Percentiles rank a stretch among this genome's conserved stretches.
phyloP scores from a whole-genome alignment of 495 filamentous ascomycete genomes.

The Tuber brumale region DNA sequence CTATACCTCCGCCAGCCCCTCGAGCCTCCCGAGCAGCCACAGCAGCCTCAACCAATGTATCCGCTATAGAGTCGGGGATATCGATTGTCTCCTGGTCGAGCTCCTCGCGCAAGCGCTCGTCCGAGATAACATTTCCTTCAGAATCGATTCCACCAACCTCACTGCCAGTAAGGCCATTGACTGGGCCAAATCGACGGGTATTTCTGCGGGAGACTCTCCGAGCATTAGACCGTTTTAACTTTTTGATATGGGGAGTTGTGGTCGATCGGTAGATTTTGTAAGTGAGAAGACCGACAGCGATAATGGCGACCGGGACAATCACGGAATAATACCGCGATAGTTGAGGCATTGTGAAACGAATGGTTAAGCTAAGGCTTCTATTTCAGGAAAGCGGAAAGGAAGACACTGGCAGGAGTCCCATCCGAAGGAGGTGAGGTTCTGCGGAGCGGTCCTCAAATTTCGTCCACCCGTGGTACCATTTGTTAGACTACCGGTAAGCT shows the following conservation, averaged over 20 bases:
- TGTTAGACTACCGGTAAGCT: background rate
- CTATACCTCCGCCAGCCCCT: constrained; percentile 29
- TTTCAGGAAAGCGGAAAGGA: background rate
- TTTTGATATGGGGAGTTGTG: constrained; percentile 20
- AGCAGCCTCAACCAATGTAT: constrained; percentile 32
- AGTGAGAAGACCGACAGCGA: constrained; percentile 27
- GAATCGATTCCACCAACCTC: background rate
- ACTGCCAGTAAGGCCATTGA: background rate
- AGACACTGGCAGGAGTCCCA: background rate
- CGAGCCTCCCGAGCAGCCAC: constrained; percentile 36
- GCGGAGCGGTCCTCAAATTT: background rate
- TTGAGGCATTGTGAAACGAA: constrained; percentile 2
- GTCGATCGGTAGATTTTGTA: constrained; percentile 32
- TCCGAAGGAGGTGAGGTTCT: background rate
- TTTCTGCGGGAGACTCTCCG: constrained; percentile 29
- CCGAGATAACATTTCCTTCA: constrained; percentile 14
- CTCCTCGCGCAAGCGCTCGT: constrained; percentile 28
- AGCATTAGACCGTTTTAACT: constrained; percentile 37
- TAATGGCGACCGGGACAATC: constrained; percentile 28
- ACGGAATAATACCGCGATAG: constrained; percentile 22
- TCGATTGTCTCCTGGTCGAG: constrained; percentile 23
- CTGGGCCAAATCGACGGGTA: constrained; percentile 7
- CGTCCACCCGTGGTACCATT: background rate
- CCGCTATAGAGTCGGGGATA: constrained; percentile 29
- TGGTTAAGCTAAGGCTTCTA: background rate